Conservation (phyloP, 768 basidiomycete species). For the Xerocomellus intermedius region DNA sequence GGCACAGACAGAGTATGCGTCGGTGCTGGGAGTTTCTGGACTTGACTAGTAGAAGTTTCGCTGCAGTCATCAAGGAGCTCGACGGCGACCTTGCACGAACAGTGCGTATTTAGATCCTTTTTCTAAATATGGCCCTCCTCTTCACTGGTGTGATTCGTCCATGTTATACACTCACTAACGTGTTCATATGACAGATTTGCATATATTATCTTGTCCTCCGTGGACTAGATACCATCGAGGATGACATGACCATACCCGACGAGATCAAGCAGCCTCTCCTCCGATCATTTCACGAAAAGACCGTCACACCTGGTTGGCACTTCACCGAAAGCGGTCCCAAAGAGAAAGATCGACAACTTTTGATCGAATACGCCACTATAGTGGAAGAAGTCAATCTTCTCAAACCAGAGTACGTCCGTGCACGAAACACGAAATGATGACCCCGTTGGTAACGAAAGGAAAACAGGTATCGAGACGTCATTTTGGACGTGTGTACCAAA, state of each 20-base stretch:
- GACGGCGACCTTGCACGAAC: conserved; percentile 93
- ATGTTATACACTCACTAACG: background rate
- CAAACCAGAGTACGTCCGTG: conserved; percentile 47
- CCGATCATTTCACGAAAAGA: conserved; percentile 76
- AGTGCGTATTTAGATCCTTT: conserved; percentile 48
- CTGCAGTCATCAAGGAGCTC: conserved; percentile 92
- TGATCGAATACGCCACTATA: conserved; percentile 80
- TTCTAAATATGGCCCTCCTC: background rate
- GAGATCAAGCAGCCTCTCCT: conserved; percentile 83
- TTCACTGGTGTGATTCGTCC: background rate
- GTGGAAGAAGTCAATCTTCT: conserved; percentile 78
- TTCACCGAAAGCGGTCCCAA: conserved; percentile 79
- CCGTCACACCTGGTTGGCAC: conserved; percentile 81
- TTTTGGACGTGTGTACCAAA: conserved; percentile 77
- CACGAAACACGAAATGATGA: background rate
- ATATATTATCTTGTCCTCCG: conserved; percentile 94
- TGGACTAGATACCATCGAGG: conserved; percentile 95
- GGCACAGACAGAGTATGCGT: conserved; percentile 84
- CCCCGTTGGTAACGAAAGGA: background rate
- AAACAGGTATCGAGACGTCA: conserved; percentile 69
- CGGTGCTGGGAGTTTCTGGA: conserved; percentile 91
- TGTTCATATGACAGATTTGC: conserved; percentile 62
- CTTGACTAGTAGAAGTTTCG: conserved; percentile 83
- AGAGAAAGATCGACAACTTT: conserved; percentile 84
- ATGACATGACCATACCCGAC: conserved; percentile 95